Base-by-base conservation (phyloP, 345 rosid species). In the Brassica carinata region DNA sequence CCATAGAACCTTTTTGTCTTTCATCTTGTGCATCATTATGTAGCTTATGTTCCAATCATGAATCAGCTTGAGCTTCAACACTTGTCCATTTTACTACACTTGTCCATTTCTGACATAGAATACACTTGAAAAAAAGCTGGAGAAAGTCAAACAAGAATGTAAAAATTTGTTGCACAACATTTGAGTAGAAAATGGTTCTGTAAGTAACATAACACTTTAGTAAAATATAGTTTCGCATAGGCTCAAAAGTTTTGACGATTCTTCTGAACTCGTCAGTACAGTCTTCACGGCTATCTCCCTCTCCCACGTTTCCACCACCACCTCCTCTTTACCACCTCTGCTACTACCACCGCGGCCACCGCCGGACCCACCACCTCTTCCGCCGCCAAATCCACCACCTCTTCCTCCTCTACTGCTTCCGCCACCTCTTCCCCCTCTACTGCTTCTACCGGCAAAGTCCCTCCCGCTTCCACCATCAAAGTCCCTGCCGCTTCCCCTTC, bases 1-100 rank as follows among this genome's bases (percentile, higher is more conserved):
- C 97, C 98, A 89, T 87, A 84, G 90, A 90, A 91, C 92, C 93
- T 0, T 40, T 5, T 48, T 33, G 75, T 10, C 11, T 40, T 0
- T 8, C 11, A 0, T 8, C 45, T 40, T 8, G 13, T 7, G 45
- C 8, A 40, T 9, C 8, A 38, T 8, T 8, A 40, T 40, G 2
- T 40, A 40, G 13, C 11, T 8, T 2, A 9, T 40, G 45, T 40
- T 40, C 8, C 9, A 40, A 8, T 2, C 8, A 40, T 2, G 45
- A 40, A 40, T 40, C 13, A 38, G 45, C 45, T 38, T 38, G 45
- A 0, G 8, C 45, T 8, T 8, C 3, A 40, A 8, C 45, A 40
- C 45, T 40, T 40, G 45, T 40, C 45, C 3, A 9, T 40, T 40
- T 40, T 40, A 40, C 45, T 48, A 13, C 55, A 48, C 55, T 48